Evolutionary conservation across 2,329 filamentous ascomycete genomes (phyloP).

Genomic region (Xylaria sp.): DNA sequence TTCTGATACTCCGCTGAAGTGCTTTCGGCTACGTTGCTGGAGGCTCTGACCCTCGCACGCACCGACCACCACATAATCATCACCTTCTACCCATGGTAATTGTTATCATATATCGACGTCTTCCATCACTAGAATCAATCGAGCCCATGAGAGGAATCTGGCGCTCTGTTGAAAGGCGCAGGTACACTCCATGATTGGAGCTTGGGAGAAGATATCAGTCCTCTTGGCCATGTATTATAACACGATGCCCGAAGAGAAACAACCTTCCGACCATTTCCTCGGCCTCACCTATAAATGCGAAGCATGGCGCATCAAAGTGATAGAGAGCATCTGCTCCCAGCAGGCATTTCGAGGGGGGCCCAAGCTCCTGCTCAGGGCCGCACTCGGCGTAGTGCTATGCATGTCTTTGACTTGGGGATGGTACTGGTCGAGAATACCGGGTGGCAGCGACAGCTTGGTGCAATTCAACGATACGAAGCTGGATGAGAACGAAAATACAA

Average conservation of each 20-base stretch:
- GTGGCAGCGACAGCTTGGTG: background rate
- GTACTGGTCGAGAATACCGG: constrained; percentile 1
- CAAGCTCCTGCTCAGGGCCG: constrained; percentile 20
- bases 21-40: too few relatives aligned
- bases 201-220: background rate
- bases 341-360: constrained; percentile 21
- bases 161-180: background rate
- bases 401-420: constrained; percentile 18
- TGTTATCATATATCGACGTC: too few relatives aligned
- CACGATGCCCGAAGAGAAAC: background rate
- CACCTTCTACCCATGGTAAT: too few relatives aligned
- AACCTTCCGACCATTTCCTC: background rate
- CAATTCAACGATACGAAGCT: constrained; percentile 11
- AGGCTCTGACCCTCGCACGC: too few relatives aligned
- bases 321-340: constrained; percentile 16
- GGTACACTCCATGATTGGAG: background rate
- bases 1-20: too few relatives aligned
- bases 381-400: constrained; percentile 17
- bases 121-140: too few relatives aligned
- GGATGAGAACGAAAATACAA: background rate
- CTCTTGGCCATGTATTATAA: background rate
- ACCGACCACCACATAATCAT: too few relatives aligned
- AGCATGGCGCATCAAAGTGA: constrained; percentile 4
- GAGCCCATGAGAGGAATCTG: too few relatives aligned
- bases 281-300: background rate